A percentile compares a stretch with the other conserved stretches of the same genome.
phyloP scores from a whole-genome alignment of 495 filamentous ascomycete genomes.

The Trichodelitschia bisporula region DNA sequence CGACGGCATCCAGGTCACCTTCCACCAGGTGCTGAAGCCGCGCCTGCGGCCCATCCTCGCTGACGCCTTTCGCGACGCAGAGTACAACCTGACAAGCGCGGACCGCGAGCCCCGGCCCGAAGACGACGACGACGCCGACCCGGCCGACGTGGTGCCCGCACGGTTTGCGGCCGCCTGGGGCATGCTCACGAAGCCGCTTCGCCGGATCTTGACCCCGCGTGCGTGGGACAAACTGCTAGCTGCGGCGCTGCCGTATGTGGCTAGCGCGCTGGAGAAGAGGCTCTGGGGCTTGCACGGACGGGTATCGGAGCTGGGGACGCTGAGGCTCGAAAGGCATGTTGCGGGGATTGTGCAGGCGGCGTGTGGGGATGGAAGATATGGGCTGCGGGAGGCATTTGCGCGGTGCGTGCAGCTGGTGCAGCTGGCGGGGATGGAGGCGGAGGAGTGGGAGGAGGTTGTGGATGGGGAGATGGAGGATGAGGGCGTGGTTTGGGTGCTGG shows the following conservation, averaged over 20 bases:
- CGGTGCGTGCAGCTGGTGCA: conserved; percentile 65
- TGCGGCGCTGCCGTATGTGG: conserved; percentile 45
- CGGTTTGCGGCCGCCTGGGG: conserved; percentile 68
- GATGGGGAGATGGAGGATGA: conserved; percentile 13
- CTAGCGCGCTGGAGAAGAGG: conserved; percentile 64
- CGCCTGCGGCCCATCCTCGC: conserved; percentile 64
- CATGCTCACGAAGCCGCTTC: conserved; percentile 55
- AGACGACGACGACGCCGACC: conserved; percentile 24
- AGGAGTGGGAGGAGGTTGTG: conserved; percentile 71
- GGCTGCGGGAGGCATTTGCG: conserved; percentile 55
- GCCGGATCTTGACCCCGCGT: conserved; percentile 54
- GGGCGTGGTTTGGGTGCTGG: conserved; percentile 27
- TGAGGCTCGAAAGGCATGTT: conserved; percentile 73
- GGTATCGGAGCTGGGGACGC: conserved; percentile 61
- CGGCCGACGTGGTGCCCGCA: conserved; percentile 3
- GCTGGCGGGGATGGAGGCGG: conserved; percentile 89
- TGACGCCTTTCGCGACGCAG: conserved; percentile 76
- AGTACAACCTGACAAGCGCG: conserved; percentile 34
- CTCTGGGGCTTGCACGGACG: conserved; percentile 66
- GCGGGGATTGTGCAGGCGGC: conserved; percentile 53
- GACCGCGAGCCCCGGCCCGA: conserved; percentile 25
- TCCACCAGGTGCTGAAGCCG: conserved; percentile 68
- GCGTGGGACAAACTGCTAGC: conserved; percentile 49
- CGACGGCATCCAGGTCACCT: conserved; percentile 62
- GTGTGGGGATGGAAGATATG: conserved; percentile 50